These are phyloP conservation scores for Persicaria tinctoria DNA, from an alignment of 148 eudicot species.

Conservation along the genomic window DNA sequence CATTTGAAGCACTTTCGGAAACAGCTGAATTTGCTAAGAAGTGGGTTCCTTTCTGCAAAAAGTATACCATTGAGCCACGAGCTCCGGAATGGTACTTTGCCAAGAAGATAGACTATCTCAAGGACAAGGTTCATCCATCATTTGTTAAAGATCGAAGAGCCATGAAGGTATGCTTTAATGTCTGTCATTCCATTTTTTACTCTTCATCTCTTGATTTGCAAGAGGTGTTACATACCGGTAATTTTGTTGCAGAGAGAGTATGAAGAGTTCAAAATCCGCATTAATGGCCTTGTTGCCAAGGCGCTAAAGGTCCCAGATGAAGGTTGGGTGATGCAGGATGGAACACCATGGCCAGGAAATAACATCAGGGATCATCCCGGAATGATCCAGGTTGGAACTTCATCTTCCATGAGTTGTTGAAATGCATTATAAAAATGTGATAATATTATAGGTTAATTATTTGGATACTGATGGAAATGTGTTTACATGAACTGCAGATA, in stretches of 20 bases:
- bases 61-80: slow-evolving; percentile 33
- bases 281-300: slow-evolving; percentile 41
- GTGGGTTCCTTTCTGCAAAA: slow-evolving; percentile 38
- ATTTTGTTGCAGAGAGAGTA: slow-evolving; percentile 34
- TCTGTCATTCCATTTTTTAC: neutral
- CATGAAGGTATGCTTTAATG: slow-evolving; percentile 25
- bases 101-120: slow-evolving; percentile 34
- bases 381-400: slow-evolving; percentile 33
- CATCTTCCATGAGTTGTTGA: neutral
- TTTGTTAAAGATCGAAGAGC: slow-evolving; percentile 39
- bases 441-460: neutral
- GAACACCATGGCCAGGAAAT: slow-evolving; percentile 48
- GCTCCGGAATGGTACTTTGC: slow-evolving; percentile 41
- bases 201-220: slow-evolving; percentile 1
- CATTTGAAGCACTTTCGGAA: slow-evolving; percentile 42
- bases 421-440: neutral
- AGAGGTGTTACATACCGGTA: neutral
- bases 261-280: slow-evolving; percentile 37
- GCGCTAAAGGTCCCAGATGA: slow-evolving; percentile 39
- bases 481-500: slow-evolving; percentile 23
- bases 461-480: neutral
- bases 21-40: slow-evolving; percentile 38
- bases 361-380: slow-evolving; percentile 44
- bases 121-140: slow-evolving; percentile 33
- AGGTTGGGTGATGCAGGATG: slow-evolving; percentile 46